Base-by-base conservation (phyloP, 2,329 filamentous ascomycete species). In the Calonectria henricotiae region DNA sequence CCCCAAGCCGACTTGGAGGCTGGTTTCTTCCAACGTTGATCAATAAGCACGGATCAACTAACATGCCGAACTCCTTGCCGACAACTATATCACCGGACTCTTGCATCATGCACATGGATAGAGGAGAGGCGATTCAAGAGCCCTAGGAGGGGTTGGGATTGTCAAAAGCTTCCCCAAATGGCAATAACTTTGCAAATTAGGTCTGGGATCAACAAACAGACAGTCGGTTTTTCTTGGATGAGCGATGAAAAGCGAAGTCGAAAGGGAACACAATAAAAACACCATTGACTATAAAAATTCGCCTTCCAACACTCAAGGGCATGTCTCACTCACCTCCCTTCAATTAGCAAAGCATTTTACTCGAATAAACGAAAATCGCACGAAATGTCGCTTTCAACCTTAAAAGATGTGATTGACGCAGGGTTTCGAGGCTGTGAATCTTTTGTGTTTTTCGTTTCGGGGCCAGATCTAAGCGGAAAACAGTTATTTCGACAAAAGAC, bases 31-130 rank as follows among this genome's bases (percentile, higher is more conserved):
- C 9, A 5, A 12, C 5, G 12, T 17, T 35, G 11, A 37, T 55
- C n/a, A 39, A 55, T 55, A 55, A 55, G 51, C 51, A 39, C 9
- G 25, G 11, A 3, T 39, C n/a, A 25, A 23, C 5, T 23, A 23
- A 39, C 12, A 55, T 55, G 51, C 51, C 51, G 51, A 55, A 37
- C 4, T 37, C 8, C 32, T 55, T 55, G 32, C 51, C 51, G 51
- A 25, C 5, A 23, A 23, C 8, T 39, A 9, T 5, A 37, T 20
- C 11, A 5, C 12, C n/a, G 20, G 11, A 4, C 12, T 4, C 5
- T 39, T 25, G 13, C 51, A 55, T 55, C 32, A 37, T 55, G 13
- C 32, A 8, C 32, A 55, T 4, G 51, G 27, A 39, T 39, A 25
- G 30, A 54, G 15, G 27, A 35, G 15, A 35, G 17, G 32, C 30